These are phyloP conservation scores for Aspergillus nomiae DNA, from an alignment of 2,329 filamentous ascomycete species.

Conservation along the genomic window DNA sequence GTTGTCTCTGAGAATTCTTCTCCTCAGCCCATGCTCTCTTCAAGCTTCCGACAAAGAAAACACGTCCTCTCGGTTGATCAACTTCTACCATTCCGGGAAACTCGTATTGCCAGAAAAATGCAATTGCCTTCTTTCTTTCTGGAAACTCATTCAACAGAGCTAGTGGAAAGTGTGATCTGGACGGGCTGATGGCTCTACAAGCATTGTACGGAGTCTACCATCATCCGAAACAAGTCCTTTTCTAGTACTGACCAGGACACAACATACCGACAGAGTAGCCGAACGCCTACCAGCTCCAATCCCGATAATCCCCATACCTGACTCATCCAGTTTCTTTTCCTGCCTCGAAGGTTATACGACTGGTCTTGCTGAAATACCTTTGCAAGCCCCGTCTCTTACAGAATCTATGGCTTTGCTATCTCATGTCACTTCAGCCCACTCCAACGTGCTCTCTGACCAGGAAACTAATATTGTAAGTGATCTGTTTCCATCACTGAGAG, in stretches of 20 bases:
- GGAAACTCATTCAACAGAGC: conserved; percentile 22
- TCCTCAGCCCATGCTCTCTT: conserved; percentile 23
- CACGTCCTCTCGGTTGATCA: conserved; percentile 21
- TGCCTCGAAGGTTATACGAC: conserved; percentile 34
- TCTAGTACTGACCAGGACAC: neutral
- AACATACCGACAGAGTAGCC: conserved; percentile 18
- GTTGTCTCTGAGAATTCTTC: conserved; percentile 20
- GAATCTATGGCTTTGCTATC: conserved; percentile 25
- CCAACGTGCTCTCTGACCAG: conserved; percentile 27
- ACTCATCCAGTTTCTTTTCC: conserved; percentile 20
- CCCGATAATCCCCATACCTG: conserved; percentile 37
- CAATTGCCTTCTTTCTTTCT: conserved; percentile 27
- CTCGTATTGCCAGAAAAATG: conserved; percentile 9
- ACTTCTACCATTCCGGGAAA: conserved; percentile 10
- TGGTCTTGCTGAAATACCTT: conserved; percentile 34
- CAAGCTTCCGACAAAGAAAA: conserved; percentile 16
- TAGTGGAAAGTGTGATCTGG: conserved; percentile 20
- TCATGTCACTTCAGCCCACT: conserved; percentile 18
- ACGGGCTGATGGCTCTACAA: conserved; percentile 26
- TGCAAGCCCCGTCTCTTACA: conserved; percentile 2
- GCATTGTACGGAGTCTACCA: conserved; percentile 22
- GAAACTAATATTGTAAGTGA: conserved; percentile 35
- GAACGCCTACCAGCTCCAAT: conserved; percentile 22
- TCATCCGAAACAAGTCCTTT: neutral
- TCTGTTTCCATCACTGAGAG: conserved; percentile 27